phyloP scores from a whole-genome alignment of 2,329 filamentous ascomycete genomes.

The Ceratocystis eucalypticola region DNA sequence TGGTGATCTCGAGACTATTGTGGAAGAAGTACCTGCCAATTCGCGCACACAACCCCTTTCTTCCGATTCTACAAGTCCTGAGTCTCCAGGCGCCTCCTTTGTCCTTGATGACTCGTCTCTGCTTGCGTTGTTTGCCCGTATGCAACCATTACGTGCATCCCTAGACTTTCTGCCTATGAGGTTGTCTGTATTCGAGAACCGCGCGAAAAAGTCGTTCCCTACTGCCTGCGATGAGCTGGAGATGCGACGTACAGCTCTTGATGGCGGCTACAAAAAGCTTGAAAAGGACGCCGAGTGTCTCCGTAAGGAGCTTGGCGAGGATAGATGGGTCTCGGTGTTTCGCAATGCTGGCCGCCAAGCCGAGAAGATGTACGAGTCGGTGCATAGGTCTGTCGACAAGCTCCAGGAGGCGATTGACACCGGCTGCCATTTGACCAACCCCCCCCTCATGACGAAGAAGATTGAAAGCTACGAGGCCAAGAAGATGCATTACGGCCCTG shows the following conservation, averaged over 20 bases:
- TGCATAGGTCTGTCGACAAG: slow-evolving; percentile 73
- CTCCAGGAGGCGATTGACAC: slow-evolving; percentile 67
- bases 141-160: slow-evolving; percentile 86
- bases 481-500: slow-evolving; percentile 83
- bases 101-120: slow-evolving; percentile 76
- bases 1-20: slow-evolving; percentile 80
- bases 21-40: slow-evolving; percentile 64
- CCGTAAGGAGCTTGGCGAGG: slow-evolving; percentile 80
- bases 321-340: slow-evolving; percentile 93
- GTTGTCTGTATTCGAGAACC: slow-evolving; percentile 67
- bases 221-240: slow-evolving; percentile 83
- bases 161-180: slow-evolving; percentile 94
- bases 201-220: slow-evolving; percentile 68
- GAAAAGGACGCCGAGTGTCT: slow-evolving; percentile 83
- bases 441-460: slow-evolving; percentile 59
- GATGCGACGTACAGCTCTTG: slow-evolving; percentile 57
- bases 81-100: slow-evolving; percentile 42
- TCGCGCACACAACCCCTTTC: slow-evolving; percentile 34
- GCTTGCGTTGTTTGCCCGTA: slow-evolving; percentile 79
- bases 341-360: slow-evolving; percentile 83
- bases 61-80: slow-evolving; percentile 48
- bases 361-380: slow-evolving; percentile 91
- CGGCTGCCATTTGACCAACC: slow-evolving; percentile 59
- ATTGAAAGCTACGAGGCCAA: slow-evolving; percentile 91
- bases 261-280: slow-evolving; percentile 75